Base-by-base conservation (phyloP, 1,284 basidiomycete genomes). In the Phylloboletellus chloephorus region DNA sequence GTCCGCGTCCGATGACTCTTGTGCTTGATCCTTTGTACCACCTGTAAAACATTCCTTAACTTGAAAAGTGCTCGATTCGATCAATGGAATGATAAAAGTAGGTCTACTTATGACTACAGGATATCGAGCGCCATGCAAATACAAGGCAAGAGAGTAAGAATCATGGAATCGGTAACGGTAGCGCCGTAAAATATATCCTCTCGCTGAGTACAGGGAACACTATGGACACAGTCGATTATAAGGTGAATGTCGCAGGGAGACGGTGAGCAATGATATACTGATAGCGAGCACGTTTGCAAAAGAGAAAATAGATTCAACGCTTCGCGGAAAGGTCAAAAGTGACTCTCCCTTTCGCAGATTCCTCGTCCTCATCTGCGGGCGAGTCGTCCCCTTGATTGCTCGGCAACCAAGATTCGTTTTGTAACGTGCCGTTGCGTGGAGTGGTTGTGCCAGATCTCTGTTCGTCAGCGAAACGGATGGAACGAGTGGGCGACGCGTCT, bases 391-490 rank as follows among this genome's bases (percentile, higher is more conserved):
- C 42, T 24, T 28, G 47, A 30, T 39, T 34, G 29, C 25, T 26
- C 13, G 31, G 39, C n/a, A 49, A 41, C 39, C 38, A 51, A 34
- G 44, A 16, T n/a, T 57, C 49, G 4, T 50, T 53, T 44, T 50
- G 52, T 22, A 37, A 30, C 25, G 17, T 2, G 13, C 47, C 32
- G 12, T 25, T 50, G 23, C 48, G 55, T 7, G 55, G 58, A 12
- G 59, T 51, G 38, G 2, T 48, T 1, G 46, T 37, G 23, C 57
- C 52, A 4, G 44, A 48, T 20, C 20, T 46, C 17, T 45, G 52
- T 29, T 62, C 57, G 17, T 61, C 58, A n/a, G 49, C 57, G 23
- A 61, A 61, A 17, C 58, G 51, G 22, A 61, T 61, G 6, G 58
- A 64, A 16, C 58, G 59, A 7, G 62, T 11, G 2, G 58, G 58